Conservation (phyloP, 495 filamentous ascomycete genomes). For the Penicillium malachiteum region DNA sequence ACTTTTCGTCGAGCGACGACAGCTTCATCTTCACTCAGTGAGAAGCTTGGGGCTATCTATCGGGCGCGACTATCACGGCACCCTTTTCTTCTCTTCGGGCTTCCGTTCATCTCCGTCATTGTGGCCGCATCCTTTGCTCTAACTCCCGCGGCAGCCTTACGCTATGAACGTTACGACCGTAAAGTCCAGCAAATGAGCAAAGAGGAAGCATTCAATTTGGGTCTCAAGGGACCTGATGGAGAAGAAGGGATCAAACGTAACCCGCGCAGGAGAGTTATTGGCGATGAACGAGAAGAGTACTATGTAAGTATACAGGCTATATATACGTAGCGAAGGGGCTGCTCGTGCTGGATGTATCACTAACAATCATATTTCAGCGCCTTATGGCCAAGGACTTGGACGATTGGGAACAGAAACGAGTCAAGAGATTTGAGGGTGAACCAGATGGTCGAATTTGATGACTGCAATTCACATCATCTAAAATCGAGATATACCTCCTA, state of each 20-base stretch:
- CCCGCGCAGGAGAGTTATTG: constrained; percentile 46
- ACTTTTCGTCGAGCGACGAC: constrained; percentile 59
- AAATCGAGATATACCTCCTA: no score
- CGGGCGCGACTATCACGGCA: constrained; percentile 65
- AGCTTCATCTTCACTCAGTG: constrained; percentile 50
- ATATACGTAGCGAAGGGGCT: background rate
- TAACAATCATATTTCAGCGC: constrained; percentile 52
- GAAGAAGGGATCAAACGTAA: constrained; percentile 49
- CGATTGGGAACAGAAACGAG: constrained; percentile 93
- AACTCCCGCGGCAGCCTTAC: constrained; percentile 86
- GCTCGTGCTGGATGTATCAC: background rate
- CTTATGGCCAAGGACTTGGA: constrained; percentile 89
- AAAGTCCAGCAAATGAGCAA: constrained; percentile 77
- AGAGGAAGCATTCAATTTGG: constrained; percentile 74
- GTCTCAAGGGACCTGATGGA: constrained; percentile 55
- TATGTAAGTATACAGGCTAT: constrained; percentile 64
- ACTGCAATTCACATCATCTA: background rate
- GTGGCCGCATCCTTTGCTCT: constrained; percentile 94
- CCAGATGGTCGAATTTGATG: constrained; percentile 76
- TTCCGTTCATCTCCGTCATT: constrained; percentile 91
- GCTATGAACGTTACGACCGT: constrained; percentile 89
- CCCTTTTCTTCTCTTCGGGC: constrained; percentile 90
- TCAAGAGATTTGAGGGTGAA: constrained; percentile 84
- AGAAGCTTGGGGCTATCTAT: constrained; percentile 74
- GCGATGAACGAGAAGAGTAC: constrained; percentile 82